A percentile compares a stretch with the other conserved stretches of the same genome.
These are phyloP conservation scores for Takakia lepidozioides DNA, from an alignment of 225 moss, liverwort and hornwort genomes.

Conservation along the genomic window DNA sequence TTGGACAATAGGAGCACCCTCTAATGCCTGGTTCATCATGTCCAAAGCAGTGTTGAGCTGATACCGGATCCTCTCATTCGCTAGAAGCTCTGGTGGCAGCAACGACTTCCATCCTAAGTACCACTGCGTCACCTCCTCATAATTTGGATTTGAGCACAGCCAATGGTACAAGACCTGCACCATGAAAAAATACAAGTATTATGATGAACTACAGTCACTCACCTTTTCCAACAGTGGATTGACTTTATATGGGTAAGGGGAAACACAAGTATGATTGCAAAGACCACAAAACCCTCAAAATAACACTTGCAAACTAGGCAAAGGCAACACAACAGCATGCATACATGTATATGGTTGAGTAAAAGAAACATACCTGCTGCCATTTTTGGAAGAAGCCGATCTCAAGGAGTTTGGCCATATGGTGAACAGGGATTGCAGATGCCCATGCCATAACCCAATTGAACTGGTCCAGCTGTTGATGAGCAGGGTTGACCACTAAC, in stretches of 20 bases:
- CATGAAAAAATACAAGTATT: no score
- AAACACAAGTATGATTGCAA: no score
- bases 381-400: slow-evolving; percentile 77
- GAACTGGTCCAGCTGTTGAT: slow-evolving; percentile 71
- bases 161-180: slow-evolving; percentile 59
- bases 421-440: slow-evolving; percentile 77
- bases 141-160: slow-evolving; percentile 80
- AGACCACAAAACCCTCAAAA: no score
- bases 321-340: no score
- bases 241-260: no score
- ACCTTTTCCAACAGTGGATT: no score
- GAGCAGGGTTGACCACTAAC: slow-evolving; percentile 85
- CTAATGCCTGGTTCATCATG: slow-evolving; percentile 78
- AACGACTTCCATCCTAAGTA: slow-evolving; percentile 88
- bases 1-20: slow-evolving; percentile 50
- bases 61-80: slow-evolving; percentile 79
- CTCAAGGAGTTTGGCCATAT: slow-evolving; percentile 79
- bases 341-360: no score
- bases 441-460: slow-evolving; percentile 97
- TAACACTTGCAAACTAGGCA: no score
- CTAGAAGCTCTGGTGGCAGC: slow-evolving; percentile 68
- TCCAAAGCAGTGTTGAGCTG: slow-evolving; percentile 72
- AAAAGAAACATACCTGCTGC: slow-evolving; percentile 53
- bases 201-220: no score
- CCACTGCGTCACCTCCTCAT: slow-evolving; percentile 82